Percentiles rank a stretch among this genome's conserved stretches.
Evolutionary conservation across 2,329 filamentous ascomycete genomes (phyloP).

Genomic region (Fusarium duplospermum): DNA sequence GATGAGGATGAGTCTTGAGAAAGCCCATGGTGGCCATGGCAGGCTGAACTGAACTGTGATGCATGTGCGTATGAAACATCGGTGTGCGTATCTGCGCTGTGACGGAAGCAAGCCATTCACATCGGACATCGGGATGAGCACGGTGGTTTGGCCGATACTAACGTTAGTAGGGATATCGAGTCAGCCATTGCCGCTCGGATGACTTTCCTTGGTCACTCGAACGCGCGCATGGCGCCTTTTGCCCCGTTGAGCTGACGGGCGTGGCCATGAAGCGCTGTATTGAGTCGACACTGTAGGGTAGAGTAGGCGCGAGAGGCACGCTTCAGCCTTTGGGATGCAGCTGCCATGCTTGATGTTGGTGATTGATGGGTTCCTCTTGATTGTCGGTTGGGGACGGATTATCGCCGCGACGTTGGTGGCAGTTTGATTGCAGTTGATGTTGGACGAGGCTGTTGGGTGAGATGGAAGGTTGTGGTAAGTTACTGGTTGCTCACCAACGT

Average conservation of each 20-base stretch:
- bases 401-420: not conserved
- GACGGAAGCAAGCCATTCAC: slow-evolving; percentile 8
- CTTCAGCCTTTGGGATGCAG: not conserved
- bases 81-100: slow-evolving; percentile 30
- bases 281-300: slow-evolving; percentile 13
- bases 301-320: slow-evolving; percentile 7
- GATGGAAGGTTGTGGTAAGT: not conserved
- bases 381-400: not conserved
- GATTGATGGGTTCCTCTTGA: not conserved
- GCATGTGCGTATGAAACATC: slow-evolving; percentile 28
- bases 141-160: slow-evolving; percentile 4
- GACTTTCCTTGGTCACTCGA: slow-evolving; percentile 4
- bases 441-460: not conserved
- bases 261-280: not conserved
- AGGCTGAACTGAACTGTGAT: slow-evolving; percentile 10
- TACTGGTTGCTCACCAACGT: not conserved
- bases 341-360: not conserved
- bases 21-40: slow-evolving; percentile 6
- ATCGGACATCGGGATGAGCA: not conserved
- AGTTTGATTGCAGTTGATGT: not conserved
- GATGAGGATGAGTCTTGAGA: slow-evolving; percentile 16
- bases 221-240: slow-evolving; percentile 6
- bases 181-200: slow-evolving; percentile 1
- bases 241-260: not conserved
- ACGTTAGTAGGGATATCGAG: not conserved